phyloP scores from a whole-genome alignment of 208 protist genomes.

The Trichomonas tenax region DNA sequence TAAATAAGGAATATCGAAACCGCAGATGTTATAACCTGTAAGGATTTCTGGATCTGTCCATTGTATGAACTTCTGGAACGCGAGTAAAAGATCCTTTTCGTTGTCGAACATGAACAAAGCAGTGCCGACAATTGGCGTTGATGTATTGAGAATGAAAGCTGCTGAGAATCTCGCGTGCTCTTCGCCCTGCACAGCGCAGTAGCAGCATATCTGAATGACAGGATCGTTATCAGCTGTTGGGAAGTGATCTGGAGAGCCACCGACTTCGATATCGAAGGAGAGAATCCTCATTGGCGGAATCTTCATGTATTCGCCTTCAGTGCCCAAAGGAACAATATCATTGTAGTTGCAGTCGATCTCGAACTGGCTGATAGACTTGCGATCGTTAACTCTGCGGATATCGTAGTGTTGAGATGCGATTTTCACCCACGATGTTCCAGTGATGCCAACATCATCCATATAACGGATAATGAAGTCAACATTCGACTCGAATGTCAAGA shows the following conservation, averaged over 20 bases:
- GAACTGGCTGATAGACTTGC: conserved; percentile 26
- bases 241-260: conserved; percentile 85
- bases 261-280: conserved; percentile 86
- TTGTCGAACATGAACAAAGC: conserved; percentile 55
- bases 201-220: conserved; percentile 93
- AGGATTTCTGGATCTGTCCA: conserved; percentile 61
- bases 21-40: conserved; percentile 93
- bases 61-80: conserved; percentile 61
- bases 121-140: conserved; percentile 30
- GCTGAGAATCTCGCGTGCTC: conserved; percentile 24
- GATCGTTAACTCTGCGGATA: background rate
- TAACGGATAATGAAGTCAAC: conserved; percentile 83
- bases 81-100: conserved; percentile 72
- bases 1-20: conserved; percentile 98
- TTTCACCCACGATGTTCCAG: conserved; percentile 54
- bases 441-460: conserved; percentile 86
- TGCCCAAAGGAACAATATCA: conserved; percentile 47
- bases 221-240: conserved; percentile 90
- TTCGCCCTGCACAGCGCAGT: conserved; percentile 55
- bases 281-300: conserved; percentile 94
- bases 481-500: conserved; percentile 91
- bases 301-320: conserved; percentile 61
- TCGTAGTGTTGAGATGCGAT: background rate
- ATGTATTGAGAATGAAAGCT: conserved; percentile 35
- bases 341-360: conserved; percentile 50